Percentiles rank a stretch among this genome's conserved stretches.
These are phyloP conservation scores for Tolypocladium tropicale DNA, from an alignment of 2,329 filamentous ascomycete genomes.

Conservation along the genomic window DNA sequence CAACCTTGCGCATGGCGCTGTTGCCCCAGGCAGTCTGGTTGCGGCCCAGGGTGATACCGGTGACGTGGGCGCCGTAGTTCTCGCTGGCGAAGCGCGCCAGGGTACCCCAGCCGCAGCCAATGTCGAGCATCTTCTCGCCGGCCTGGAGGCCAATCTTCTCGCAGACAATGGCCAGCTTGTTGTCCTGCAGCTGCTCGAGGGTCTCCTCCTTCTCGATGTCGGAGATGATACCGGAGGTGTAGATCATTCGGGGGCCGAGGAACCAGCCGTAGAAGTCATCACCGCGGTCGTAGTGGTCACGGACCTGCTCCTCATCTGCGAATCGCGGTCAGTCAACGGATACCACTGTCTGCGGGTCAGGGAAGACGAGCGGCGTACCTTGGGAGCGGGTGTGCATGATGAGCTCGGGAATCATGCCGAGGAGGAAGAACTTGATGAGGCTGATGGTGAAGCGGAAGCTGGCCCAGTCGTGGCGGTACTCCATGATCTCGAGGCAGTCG, in stretches of 20 bases:
- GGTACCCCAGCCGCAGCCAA: conserved; percentile 97
- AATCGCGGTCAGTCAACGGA: neutral
- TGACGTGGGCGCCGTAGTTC: conserved; percentile 79
- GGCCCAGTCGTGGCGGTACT: conserved; percentile 96
- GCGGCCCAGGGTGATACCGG: conserved; percentile 85
- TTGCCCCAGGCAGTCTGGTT: conserved; percentile 99
- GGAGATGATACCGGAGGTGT: conserved; percentile 89
- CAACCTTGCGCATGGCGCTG: conserved; percentile 70
- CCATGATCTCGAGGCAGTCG: conserved; percentile 77
- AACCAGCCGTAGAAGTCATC: conserved; percentile 99
- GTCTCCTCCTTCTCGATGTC: conserved; percentile 81
- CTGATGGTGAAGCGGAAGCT: conserved; percentile 83
- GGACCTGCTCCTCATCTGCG: conserved; percentile 85
- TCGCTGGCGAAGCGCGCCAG: conserved; percentile 86
- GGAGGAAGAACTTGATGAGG: conserved; percentile 81
- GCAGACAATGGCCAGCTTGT: conserved; percentile 90
- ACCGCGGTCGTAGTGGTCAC: conserved; percentile 93
- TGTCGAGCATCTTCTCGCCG: conserved; percentile 79
- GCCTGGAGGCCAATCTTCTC: conserved; percentile 84
- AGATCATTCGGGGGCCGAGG: conserved; percentile 96
- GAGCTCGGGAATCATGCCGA: conserved; percentile 79
- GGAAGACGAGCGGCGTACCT: conserved; percentile 27
- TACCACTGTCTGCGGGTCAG: neutral
- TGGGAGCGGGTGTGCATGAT: conserved; percentile 89
- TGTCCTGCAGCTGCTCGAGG: conserved; percentile 93